These are phyloP conservation scores for Phaeosphaeriaceae sp. DNA, from an alignment of 2,329 filamentous ascomycete genomes.

Conservation along the genomic window DNA sequence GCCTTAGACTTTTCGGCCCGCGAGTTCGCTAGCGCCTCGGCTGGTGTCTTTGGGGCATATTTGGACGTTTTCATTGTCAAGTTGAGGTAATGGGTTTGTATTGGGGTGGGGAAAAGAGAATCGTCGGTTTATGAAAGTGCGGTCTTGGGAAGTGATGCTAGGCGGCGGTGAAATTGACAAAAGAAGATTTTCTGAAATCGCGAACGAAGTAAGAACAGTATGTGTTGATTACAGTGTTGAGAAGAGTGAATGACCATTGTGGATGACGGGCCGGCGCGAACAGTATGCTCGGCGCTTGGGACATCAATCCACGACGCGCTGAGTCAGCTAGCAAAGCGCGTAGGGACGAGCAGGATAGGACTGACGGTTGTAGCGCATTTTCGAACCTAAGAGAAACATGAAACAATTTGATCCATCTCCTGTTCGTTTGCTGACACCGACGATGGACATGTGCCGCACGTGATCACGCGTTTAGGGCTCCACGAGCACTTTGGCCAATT, in stretches of 20 bases:
- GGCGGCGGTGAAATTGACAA: too few species aligned
- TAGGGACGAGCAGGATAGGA: background rate
- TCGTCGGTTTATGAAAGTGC: background rate
- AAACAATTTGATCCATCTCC: too few species aligned
- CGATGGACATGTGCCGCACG: too few species aligned
- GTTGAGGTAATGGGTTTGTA: too few species aligned
- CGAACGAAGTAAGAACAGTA: background rate
- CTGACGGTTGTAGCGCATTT: background rate
- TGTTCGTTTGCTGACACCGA: too few species aligned
- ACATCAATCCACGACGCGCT: background rate
- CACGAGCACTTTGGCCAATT: too few species aligned
- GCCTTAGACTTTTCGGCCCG: slow-evolving; percentile 35
- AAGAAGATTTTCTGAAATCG: too few species aligned
- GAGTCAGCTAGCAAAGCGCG: slow-evolving; percentile 6
- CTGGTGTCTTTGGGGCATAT: slow-evolving; percentile 40
- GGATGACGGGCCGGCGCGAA: background rate
- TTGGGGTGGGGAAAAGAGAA: too few species aligned
- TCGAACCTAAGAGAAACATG: background rate
- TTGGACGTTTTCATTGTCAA: slow-evolving; percentile 36
- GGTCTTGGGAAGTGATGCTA: background rate
- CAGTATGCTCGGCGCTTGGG: background rate
- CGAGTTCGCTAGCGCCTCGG: slow-evolving; percentile 31
- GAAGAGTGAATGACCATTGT: background rate
- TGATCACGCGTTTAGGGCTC: too few species aligned
- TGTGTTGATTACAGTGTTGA: background rate